A percentile compares a stretch with the other conserved stretches of the same genome.
These are phyloP conservation scores for Phialophora verrucosa DNA, from an alignment of 2,329 filamentous ascomycete genomes.

Conservation along the genomic window DNA sequence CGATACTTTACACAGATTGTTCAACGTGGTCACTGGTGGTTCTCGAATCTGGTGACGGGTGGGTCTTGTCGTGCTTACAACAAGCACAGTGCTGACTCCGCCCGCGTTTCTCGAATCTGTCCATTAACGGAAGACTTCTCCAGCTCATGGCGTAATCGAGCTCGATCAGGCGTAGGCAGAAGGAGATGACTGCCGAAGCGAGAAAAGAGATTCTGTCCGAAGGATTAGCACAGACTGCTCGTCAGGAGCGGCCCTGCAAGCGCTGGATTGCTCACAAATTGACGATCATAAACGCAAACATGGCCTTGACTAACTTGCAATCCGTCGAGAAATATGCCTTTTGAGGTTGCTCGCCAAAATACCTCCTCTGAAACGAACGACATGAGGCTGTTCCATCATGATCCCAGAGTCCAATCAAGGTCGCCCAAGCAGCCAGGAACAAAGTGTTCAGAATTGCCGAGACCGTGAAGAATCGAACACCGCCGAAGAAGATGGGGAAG, in stretches of 20 bases:
- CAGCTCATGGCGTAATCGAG: constrained; percentile 29
- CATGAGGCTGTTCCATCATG: constrained; percentile 29
- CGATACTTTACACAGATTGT: constrained; percentile 1
- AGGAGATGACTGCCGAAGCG: constrained; percentile 22
- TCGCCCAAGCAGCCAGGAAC: constrained; percentile 29
- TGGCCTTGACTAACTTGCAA: constrained; percentile 33
- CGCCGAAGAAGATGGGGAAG: constrained; percentile 31
- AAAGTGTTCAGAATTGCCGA: constrained; percentile 22
- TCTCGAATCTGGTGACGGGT: constrained; percentile 28
- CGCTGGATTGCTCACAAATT: constrained; percentile 26
- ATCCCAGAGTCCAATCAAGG: constrained; percentile 31
- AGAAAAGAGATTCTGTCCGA: constrained; percentile 21
- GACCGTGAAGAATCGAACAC: constrained; percentile 29
- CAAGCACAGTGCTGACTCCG: constrained; percentile 28
- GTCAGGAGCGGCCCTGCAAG: not conserved
- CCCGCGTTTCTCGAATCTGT: constrained; percentile 9
- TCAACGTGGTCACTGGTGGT: constrained; percentile 9
- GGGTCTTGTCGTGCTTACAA: constrained; percentile 28
- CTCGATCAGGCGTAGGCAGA: constrained; percentile 29
- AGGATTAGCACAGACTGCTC: not conserved
- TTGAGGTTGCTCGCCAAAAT: constrained; percentile 17
- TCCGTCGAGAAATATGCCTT: constrained; percentile 26
- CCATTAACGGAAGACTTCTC: constrained; percentile 26
- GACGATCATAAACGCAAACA: constrained; percentile 35
- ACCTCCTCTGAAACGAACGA: constrained; percentile 24